Base-by-base conservation (phyloP, 2,329 filamentous ascomycete species). In the Colletotrichum sp. region DNA sequence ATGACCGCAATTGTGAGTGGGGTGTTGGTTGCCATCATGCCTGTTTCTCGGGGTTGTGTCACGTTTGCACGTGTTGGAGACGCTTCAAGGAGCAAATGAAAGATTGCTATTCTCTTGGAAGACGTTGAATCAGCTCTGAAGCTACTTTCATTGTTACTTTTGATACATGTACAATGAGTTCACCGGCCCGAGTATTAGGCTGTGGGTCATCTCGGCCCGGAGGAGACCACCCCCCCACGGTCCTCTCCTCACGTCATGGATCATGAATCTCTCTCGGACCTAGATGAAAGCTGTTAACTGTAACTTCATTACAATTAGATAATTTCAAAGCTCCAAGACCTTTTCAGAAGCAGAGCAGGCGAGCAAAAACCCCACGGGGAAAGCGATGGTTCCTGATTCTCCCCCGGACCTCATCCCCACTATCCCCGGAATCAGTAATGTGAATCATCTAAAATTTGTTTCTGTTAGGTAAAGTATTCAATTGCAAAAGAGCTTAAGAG, bases 51-150 rank as follows among this genome's bases (percentile, higher is more conserved):
- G 16, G 55, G 10, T 10, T 28, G 2, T 26, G 55, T 0, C 3
- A 6, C 15, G n/a, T 10, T 59, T 59, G 1, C 24, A 0, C 6
- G 5, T 3, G 4, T 2, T 1, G 9, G 12, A 59, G 55, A 5
- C 55, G 9, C 21, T 59, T 4, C 7, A 10, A 28, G 55, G 15
- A 59, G 1, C 4, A 28, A 18, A 28, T 59, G 0, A 28, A 28
- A 28, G 1, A 26, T 16, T 9, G 0, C 0, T 5, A 2, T 13
- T 18, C 55, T 26, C 24, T 59, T 2, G 3, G 4, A 26, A 3
- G 24, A 28, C 5, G 5, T 6, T 18, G 55, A 24, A 16, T 3
- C 55, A 59, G 21, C 55, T 59, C 24, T 28, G 3, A 26, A 26
- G 52, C 52, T 26, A 59, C 8, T 26, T 28, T 13, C 26, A 59